phyloP scores from a whole-genome alignment of 768 basidiomycete species.

The Suillus lakei region DNA sequence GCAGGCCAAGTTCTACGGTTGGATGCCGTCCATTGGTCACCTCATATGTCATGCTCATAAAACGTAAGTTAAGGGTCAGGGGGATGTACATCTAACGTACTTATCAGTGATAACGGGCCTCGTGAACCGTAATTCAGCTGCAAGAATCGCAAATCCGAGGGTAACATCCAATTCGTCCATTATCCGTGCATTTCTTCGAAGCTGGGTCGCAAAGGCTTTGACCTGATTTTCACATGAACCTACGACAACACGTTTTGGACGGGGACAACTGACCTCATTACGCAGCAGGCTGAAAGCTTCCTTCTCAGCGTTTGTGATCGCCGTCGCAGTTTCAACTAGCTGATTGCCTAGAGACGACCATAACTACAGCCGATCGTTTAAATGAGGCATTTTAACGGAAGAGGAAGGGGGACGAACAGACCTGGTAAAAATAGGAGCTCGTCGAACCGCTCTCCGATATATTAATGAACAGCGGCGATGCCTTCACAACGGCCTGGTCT shows the following conservation, averaged over 20 bases:
- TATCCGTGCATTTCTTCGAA: constrained; percentile 78
- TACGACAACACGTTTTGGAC: not conserved
- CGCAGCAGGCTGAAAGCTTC: constrained; percentile 74
- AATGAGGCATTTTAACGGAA: constrained; percentile 1
- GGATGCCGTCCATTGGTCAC: constrained; percentile 89
- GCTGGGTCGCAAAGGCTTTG: constrained; percentile 51
- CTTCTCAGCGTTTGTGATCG: constrained; percentile 64
- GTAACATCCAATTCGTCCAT: constrained; percentile 89
- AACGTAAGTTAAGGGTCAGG: constrained; percentile 3
- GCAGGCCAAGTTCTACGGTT: constrained; percentile 87
- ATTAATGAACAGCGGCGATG: constrained; percentile 54
- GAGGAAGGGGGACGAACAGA: constrained; percentile 26
- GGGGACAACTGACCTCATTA: constrained; percentile 52
- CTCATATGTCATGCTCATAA: constrained; percentile 56
- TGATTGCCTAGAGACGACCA: constrained; percentile 79
- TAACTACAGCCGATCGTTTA: constrained; percentile 44
- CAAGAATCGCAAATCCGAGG: constrained; percentile 80
- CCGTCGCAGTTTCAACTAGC: constrained; percentile 60
- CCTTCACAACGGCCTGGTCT: constrained; percentile 55
- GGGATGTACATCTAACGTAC: constrained; percentile 46
- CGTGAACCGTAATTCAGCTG: constrained; percentile 76
- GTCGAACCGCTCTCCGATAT: constrained; percentile 71
- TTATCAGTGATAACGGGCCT: constrained; percentile 70
- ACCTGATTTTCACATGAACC: constrained; percentile 52
- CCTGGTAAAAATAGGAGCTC: constrained; percentile 70